Evolutionary conservation across 352 stramenopile species (phyloP), one percentile per base, ranked within the genome.

Genomic region (Pythium rhizo-oryzae): DNA sequence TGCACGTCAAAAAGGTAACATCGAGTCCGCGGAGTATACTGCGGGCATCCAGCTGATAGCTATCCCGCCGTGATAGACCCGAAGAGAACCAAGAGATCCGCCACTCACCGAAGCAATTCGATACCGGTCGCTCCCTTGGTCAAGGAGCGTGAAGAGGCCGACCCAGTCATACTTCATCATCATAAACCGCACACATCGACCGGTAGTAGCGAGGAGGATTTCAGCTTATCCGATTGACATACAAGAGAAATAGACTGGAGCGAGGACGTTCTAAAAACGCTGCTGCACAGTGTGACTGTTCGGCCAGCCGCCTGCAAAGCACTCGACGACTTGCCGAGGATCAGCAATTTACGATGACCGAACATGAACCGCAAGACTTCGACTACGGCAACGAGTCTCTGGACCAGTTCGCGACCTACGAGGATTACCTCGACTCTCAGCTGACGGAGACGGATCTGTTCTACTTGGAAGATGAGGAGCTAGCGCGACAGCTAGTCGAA

Each of bases 361-460:
- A 90, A 35, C 70, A 77, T 44, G 81, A 89, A 55, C 77, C 79
- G 7, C 80, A 88, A 53, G 82, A 89, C 43, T 85, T 85, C 51
- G 80, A 89, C 63, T 91, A 88, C 59, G 79, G 79, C 24, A 87
- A 79, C 60, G 92, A 97, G 62, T 93, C 87, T 8, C 74, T 98
- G 28, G 91, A 97, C 59, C 79, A 94, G 58, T 98, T 95, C 61
- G 84, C 86, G 12, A 97, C 91, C 18, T 98, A 98, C 70, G 93
- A 98, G 75, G 95, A 98, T 57, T 98, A 98, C 65, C 77, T 98
- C 41, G 92, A 98, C 74, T 90, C 88, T 5, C 94, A 98, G 65
- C 79, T 97, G 53, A 96, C 80, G 9, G 89, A 97, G 62, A 97
- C 87, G 4, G 94, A 98, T 71, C 81, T 98, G 74, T 97, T 96